Conservation (phyloP, 1,139 yeast genomes). For the Hansenula sp. region DNA sequence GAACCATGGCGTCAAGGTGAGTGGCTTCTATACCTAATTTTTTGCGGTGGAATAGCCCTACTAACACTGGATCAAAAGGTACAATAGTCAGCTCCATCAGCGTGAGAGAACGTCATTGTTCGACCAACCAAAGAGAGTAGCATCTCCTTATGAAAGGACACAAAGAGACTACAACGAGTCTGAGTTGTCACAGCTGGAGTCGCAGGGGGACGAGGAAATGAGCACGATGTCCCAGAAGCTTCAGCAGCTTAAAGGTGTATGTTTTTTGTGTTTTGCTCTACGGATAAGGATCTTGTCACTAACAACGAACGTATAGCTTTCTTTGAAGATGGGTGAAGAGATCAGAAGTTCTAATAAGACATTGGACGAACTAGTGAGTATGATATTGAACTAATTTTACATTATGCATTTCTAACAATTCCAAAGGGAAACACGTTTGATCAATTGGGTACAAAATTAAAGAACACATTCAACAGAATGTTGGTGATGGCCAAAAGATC, state of each 20-base stretch:
- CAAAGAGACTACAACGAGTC: constrained; percentile 50
- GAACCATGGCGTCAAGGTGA: no score
- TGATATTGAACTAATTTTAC: no score
- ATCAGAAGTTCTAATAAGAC: constrained; percentile 69
- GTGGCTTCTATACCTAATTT: no score
- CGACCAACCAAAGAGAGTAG: constrained; percentile 36
- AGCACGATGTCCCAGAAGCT: constrained; percentile 69
- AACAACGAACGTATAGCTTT: constrained; percentile 33
- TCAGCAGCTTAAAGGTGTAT: constrained; percentile 55
- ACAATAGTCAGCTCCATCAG: constrained; percentile 41
- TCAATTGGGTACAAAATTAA: constrained; percentile 42
- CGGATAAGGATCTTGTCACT: background rate
- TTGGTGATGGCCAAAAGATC: constrained; percentile 78
- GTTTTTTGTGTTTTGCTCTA: constrained; percentile 8
- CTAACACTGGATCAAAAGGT: constrained; percentile 16
- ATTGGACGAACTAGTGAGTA: constrained; percentile 51
- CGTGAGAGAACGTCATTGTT: constrained; percentile 48
- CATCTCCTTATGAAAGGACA: constrained; percentile 50
- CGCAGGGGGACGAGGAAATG: constrained; percentile 79
- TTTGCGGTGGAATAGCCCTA: no score
- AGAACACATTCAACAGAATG: constrained; percentile 71
- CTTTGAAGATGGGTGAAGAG: constrained; percentile 78
- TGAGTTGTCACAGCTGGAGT: constrained; percentile 66
- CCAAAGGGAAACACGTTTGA: constrained; percentile 41
- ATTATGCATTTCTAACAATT: constrained; percentile 29